Evolutionary conservation across 148 eudicot species (phyloP).

Genomic region (Nepenthes mirabilis): DNA sequence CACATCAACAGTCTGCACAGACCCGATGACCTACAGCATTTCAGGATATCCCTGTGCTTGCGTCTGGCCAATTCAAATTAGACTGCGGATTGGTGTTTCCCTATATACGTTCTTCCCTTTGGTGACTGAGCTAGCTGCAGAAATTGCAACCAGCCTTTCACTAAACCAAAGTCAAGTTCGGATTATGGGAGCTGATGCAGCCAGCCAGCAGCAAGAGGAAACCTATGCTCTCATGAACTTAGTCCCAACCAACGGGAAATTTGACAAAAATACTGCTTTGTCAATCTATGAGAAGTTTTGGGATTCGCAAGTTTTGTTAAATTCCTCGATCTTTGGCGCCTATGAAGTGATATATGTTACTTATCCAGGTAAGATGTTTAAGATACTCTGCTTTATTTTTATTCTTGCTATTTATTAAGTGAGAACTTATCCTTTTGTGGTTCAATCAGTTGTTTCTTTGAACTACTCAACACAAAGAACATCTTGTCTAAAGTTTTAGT

Average conservation of each 20-base stretch:
- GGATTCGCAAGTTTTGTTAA: conserved; percentile 42
- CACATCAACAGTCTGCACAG: conserved; percentile 46
- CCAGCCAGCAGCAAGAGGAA: conserved; percentile 51
- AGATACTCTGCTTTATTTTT: not conserved
- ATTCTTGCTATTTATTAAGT: not conserved
- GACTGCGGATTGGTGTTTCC: conserved; percentile 34
- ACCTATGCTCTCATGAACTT: conserved; percentile 55
- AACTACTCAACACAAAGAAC: no score
- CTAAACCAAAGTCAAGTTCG: conserved; percentile 80
- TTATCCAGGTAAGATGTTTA: conserved; percentile 58
- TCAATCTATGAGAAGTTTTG: conserved; percentile 62
- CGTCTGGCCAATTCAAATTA: conserved; percentile 81
- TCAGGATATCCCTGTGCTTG: conserved; percentile 79
- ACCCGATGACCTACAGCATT: conserved; percentile 70
- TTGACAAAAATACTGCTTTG: conserved; percentile 28
- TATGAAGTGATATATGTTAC: conserved; percentile 66
- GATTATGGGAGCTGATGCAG: conserved; percentile 79
- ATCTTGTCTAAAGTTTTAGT: no score
- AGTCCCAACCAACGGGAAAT: conserved; percentile 46
- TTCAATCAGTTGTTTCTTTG: not conserved
- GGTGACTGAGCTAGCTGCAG: conserved; percentile 61
- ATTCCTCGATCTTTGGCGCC: conserved; percentile 51
- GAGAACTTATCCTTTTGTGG: conserved; percentile 1
- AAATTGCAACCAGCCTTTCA: conserved; percentile 47
- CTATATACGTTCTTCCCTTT: conserved; percentile 70